A percentile compares a stretch with the other conserved stretches of the same genome.
phyloP scores from a whole-genome alignment of 148 eudicot species.

The Cornus controversa region DNA sequence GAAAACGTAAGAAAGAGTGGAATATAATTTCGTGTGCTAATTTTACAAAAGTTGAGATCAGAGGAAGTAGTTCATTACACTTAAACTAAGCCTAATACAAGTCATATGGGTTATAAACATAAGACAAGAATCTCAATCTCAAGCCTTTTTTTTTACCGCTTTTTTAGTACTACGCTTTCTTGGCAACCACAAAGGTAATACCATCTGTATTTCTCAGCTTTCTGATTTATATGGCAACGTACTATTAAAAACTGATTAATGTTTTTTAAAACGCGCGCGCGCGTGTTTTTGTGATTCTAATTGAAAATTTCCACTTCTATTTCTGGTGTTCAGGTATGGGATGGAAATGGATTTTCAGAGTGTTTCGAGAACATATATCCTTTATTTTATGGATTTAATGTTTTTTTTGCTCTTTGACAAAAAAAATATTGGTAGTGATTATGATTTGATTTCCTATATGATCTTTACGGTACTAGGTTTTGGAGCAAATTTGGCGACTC shows the following conservation, averaged over 20 bases:
- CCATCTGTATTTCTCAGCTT: not conserved
- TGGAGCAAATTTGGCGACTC: conserved; percentile 49
- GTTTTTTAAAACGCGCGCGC: too few relatives aligned
- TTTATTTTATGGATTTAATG: conserved; percentile 14
- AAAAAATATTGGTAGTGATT: not conserved
- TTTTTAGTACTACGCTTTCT: too few relatives aligned
- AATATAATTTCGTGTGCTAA: too few relatives aligned
- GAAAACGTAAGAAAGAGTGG: not conserved
- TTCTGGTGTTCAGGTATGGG: conserved; percentile 58
- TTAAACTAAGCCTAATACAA: too few relatives aligned
- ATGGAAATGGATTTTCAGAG: conserved; percentile 50
- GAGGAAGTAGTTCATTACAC: not conserved
- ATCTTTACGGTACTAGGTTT: conserved; percentile 50
- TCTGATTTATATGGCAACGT: not conserved
- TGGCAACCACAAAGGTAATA: too few relatives aligned
- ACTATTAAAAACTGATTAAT: not conserved
- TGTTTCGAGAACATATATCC: conserved; percentile 79
- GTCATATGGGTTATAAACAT: not conserved
- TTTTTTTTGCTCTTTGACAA: not conserved
- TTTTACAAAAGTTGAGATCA: not conserved
- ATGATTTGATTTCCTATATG: conserved; percentile 30
- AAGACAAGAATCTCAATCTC: too few relatives aligned
- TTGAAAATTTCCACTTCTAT: not conserved
- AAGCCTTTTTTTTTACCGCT: too few relatives aligned
- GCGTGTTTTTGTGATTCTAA: not conserved